Evolutionary conservation across 306 rosid genomes (phyloP), one percentile per base, ranked within the genome.

Genomic region (Sicyos baderoa): DNA sequence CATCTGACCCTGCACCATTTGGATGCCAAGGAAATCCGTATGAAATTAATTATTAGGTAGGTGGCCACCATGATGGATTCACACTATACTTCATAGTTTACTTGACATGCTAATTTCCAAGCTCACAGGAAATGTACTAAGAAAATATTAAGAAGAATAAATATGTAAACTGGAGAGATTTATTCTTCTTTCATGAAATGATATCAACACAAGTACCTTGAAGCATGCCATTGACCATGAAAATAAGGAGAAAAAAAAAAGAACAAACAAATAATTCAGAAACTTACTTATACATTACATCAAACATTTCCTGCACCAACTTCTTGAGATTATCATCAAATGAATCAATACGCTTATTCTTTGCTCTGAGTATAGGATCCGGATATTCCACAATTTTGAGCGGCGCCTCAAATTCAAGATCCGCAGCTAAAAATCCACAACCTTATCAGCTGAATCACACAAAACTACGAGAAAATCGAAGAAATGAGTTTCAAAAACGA

Each of bases 221-320:
- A 16, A 60, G 66, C n/a, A 23, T 27, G 14, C 59, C 1, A n/a
- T 9, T 7, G 23, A 53, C 57, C 57, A 56, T 15, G 44, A 27
- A 58, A 58, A 44, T 8, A 21, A 19, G 40, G 17, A 40, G 35
- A 37, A 32, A 16, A 40, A 61, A 37, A 32, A 16, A 0, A 16
- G 12, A 42, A 61, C 23, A 18, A 56, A 15, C 0, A 61, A 42
- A 21, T 16, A 22, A 42, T 9, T 4, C 48, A 19, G 54, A 72
- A 66, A 62, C 96, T 82, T 70, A 89, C 96, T 76, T 88, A 81
- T 89, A 93, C 98, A 93, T 93, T 52, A 93, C 81, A 44, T 88
- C 91, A 76, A 93, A 93, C 97, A 93, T 93, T 75, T 89, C 94
- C 45, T 72, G 76, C 16, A 84, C 97, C 61, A 93, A 74, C 76